Percentiles rank a stretch among this genome's conserved stretches.
Conservation (phyloP, 2,329 filamentous ascomycete species). For the Paraphaeosphaeria minitans region DNA sequence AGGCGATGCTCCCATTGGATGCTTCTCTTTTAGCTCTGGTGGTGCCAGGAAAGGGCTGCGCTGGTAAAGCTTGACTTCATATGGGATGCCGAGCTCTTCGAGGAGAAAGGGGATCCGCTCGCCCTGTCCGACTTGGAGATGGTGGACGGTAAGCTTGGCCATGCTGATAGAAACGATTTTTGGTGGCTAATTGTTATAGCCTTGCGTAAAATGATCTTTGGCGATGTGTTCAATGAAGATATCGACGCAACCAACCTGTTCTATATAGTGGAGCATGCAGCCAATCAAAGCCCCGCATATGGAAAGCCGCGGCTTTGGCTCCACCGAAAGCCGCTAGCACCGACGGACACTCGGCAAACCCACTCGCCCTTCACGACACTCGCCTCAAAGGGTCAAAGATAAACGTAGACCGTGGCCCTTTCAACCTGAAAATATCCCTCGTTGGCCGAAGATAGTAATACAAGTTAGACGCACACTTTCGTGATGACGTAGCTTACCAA, state of each 20-base stretch:
- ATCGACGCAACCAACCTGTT: neutral
- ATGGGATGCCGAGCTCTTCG: constrained; percentile 65
- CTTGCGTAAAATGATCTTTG: neutral
- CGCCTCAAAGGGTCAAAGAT: no score
- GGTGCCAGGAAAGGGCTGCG: constrained; percentile 52
- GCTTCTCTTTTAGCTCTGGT: constrained; percentile 33
- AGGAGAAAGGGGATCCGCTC: constrained; percentile 69
- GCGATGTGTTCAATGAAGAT: neutral
- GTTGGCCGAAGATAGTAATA: no score
- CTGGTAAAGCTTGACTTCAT: constrained; percentile 55
- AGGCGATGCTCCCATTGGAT: constrained; percentile 61
- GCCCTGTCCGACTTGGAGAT: constrained; percentile 60
- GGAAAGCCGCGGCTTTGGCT: neutral
- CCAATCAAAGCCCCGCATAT: neutral
- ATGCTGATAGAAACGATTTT: neutral
- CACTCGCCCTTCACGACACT: neutral
- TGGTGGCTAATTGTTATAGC: neutral
- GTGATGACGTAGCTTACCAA: neutral
- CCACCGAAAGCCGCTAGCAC: neutral
- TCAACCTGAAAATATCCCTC: no score
- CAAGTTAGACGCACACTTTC: neutral
- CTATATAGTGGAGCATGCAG: neutral
- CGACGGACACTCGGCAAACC: neutral
- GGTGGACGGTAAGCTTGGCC: constrained; percentile 41
- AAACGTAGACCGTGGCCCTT: no score